Evolutionary conservation across 345 rosid species (phyloP), one percentile per base, ranked within the genome.

Genomic region (Populus davidiana): DNA sequence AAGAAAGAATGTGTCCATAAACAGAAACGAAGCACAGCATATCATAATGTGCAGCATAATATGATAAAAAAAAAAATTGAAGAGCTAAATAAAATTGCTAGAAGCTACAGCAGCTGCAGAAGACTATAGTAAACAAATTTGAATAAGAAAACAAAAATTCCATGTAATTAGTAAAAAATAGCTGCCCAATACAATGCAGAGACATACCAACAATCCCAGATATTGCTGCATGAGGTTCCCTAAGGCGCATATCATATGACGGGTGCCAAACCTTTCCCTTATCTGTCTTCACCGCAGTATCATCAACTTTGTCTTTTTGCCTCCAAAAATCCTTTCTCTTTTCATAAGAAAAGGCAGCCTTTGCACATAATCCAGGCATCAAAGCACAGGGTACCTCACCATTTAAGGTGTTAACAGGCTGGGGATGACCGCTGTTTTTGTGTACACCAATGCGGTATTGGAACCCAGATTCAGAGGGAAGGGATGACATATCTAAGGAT

Each of bases 311-410:
- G 83, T 80, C 88, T 75, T 82, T 85, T 67, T 71, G 79, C 87
- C 95, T 90, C 97, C 97, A 91, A 25, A 94, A 31, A 71, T 92
- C 90, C 76, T 77, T 88, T 67, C 86, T 88, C 83, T 84, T 87
- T 84, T 86, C 86, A 80, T 87, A 94, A 43, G 98, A 90, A 84
- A 92, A 87, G 27, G 90, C 94, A 77, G 90, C 97, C 86, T 89
- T 91, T 61, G 89, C 91, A 66, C 97, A 91, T 76, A 92, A 67
- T 77, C 98, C 95, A 56, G 93, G 97, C 87, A 87, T 67, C 79
- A 94, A 82, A 68, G 92, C 74, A 29, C 82, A 77, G 76, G 98
- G 97, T 59, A 84, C 82, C 77, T 84, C 90, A 75, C 69, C 86
- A 54, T 79, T 77, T 66, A 68, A 38, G 64, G 80, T 75, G 71